A percentile compares a stretch with the other conserved stretches of the same genome.
Conservation (phyloP, 2,329 filamentous ascomycete genomes). For the Bipolaris victoriae region DNA sequence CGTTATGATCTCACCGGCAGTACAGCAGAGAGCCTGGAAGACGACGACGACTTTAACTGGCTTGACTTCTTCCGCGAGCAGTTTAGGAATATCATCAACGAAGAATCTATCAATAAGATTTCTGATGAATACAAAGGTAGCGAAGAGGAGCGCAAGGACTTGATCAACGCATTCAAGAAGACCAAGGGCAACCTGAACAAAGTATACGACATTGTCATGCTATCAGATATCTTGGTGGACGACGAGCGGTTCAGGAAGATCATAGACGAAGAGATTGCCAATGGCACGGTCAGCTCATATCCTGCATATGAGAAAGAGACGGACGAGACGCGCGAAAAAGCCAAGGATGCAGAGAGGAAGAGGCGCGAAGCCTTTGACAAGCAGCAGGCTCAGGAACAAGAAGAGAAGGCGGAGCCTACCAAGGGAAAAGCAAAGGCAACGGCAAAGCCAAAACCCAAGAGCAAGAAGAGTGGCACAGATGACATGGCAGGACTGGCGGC, state of each 20-base stretch:
- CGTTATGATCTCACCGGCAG: slow-evolving; percentile 91
- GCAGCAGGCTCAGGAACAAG: slow-evolving; percentile 48
- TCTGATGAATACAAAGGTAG: slow-evolving; percentile 80
- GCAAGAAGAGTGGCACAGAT: slow-evolving; percentile 38
- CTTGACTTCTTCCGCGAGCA: slow-evolving; percentile 85
- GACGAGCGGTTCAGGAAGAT: slow-evolving; percentile 83
- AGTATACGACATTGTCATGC: slow-evolving; percentile 84
- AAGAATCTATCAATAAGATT: slow-evolving; percentile 76
- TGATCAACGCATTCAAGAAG: slow-evolving; percentile 77
- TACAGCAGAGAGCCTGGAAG: slow-evolving; percentile 77
- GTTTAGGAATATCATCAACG: slow-evolving; percentile 76
- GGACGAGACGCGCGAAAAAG: slow-evolving; percentile 36
- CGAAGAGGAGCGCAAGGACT: slow-evolving; percentile 79
- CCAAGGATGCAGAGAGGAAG: slow-evolving; percentile 45
- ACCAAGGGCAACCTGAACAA: slow-evolving; percentile 75
- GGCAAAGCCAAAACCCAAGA: slow-evolving; percentile 54
- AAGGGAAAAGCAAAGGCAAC: slow-evolving; percentile 41
- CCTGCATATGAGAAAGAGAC: slow-evolving; percentile 73
- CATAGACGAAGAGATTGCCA: slow-evolving; percentile 79
- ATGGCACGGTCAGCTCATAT: slow-evolving; percentile 70
- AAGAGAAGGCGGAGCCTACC: slow-evolving; percentile 62
- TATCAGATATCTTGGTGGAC: slow-evolving; percentile 82
- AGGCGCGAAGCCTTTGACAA: slow-evolving; percentile 58
- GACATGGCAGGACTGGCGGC: slow-evolving; percentile 47
- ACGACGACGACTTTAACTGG: slow-evolving; percentile 86